phyloP scores from a whole-genome alignment of 345 rosid species.

The Rhodamnia argentea region DNA sequence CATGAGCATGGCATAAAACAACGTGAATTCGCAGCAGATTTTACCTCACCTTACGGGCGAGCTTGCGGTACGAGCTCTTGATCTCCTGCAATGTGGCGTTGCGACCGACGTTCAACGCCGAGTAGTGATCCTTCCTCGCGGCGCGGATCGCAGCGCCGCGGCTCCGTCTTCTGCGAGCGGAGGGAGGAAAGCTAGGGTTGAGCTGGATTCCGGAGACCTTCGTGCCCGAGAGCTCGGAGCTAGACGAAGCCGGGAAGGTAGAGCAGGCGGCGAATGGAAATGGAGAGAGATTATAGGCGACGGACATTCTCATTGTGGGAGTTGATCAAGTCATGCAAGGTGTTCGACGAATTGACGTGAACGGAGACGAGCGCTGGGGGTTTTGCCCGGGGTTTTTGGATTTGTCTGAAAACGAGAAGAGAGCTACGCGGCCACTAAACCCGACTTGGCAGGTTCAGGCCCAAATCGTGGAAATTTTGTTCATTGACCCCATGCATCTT shows the following conservation, averaged over 20 bases:
- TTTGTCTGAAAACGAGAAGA: not conserved
- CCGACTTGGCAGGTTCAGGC: not conserved
- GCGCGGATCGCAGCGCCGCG: slow-evolving; percentile 22
- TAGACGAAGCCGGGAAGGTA: not conserved
- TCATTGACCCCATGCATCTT: not conserved
- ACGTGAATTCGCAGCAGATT: not conserved
- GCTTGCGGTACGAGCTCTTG: slow-evolving; percentile 66
- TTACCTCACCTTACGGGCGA: slow-evolving; percentile 73
- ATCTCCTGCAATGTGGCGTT: slow-evolving; percentile 71
- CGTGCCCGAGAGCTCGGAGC: not conserved
- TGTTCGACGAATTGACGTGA: not conserved
- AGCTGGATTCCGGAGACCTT: not conserved
- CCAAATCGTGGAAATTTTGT: not conserved
- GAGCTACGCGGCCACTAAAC: not conserved
- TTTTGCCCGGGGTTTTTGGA: not conserved
- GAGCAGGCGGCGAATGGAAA: not conserved
- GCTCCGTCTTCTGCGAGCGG: not conserved
- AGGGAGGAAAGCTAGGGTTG: not conserved
- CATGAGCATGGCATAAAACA: not conserved
- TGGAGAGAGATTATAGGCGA: not conserved
- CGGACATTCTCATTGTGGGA: not conserved
- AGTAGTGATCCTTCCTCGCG: slow-evolving; percentile 45
- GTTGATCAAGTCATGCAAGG: not conserved
- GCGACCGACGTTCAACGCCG: slow-evolving; percentile 49
- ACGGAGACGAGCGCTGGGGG: not conserved